Conservation (phyloP, 352 stramenopile species). For the Globisporangium polare region DNA sequence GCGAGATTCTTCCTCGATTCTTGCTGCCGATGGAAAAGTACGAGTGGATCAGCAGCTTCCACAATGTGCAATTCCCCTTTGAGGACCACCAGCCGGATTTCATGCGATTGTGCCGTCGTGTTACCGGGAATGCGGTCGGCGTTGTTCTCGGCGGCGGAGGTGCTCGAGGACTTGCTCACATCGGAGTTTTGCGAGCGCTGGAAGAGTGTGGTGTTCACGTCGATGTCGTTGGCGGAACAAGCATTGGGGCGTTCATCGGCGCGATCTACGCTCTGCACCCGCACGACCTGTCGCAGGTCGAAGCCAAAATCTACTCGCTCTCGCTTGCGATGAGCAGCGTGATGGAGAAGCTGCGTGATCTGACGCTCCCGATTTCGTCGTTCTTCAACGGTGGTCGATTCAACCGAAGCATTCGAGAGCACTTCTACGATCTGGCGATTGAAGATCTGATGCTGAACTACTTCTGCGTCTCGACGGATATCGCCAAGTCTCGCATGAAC, state of each 20-base stretch:
- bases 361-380: conserved; percentile 86
- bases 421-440: conserved; percentile 78
- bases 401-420: conserved; percentile 64
- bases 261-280: conserved; percentile 77
- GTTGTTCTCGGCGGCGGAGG: conserved; percentile 93
- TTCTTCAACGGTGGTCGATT: conserved; percentile 89
- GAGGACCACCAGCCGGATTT: conserved; percentile 72
- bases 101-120: conserved; percentile 81
- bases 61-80: conserved; percentile 83
- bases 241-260: conserved; percentile 84
- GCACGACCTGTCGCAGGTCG: conserved; percentile 57
- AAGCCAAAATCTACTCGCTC: conserved; percentile 50
- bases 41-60: conserved; percentile 83
- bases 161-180: conserved; percentile 90
- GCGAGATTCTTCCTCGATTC: conserved; percentile 59
- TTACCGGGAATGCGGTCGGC: conserved; percentile 91
- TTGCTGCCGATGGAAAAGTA: conserved; percentile 81
- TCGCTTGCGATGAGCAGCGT: conserved; percentile 65
- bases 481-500: conserved; percentile 85
- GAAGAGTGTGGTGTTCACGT: conserved; percentile 91
- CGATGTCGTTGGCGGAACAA: conserved; percentile 93
- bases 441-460: conserved; percentile 92
- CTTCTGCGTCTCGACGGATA: conserved; percentile 91
- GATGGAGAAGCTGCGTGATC: conserved; percentile 69
- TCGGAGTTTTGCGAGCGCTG: conserved; percentile 91